Conservation (phyloP, 2,329 filamentous ascomycete genomes). For the Erysiphe pulchra region DNA sequence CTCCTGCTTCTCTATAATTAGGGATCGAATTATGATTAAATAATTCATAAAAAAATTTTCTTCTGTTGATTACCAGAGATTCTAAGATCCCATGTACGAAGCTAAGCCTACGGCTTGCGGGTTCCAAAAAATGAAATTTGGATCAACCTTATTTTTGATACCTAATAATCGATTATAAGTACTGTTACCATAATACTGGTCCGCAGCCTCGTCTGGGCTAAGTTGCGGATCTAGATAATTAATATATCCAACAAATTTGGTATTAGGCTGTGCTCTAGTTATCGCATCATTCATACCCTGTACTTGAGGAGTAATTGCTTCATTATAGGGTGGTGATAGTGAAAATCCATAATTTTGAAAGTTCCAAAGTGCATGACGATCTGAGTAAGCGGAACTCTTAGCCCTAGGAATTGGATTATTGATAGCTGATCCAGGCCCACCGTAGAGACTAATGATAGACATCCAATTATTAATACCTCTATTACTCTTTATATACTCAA, state of each 20-base stretch:
- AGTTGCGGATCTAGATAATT: slow-evolving; percentile 9
- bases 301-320: slow-evolving; percentile 1
- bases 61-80: no score
- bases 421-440: slow-evolving; percentile 4
- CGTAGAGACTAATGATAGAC: slow-evolving; percentile 8
- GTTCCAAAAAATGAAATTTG: slow-evolving; percentile 7
- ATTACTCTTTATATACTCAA: background rate
- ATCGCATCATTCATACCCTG: slow-evolving; percentile 6
- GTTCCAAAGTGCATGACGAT: slow-evolving; percentile 5
- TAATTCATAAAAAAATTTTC: no score
- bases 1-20: no score
- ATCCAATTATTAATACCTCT: slow-evolving; percentile 4
- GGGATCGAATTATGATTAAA: no score
- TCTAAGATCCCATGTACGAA: no score
- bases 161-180: slow-evolving; percentile 6
- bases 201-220: slow-evolving; percentile 2
- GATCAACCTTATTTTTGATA: slow-evolving; percentile 6
- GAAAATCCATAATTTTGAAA: slow-evolving; percentile 3
- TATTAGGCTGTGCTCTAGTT: slow-evolving; percentile 5
- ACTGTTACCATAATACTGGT: slow-evolving; percentile 7
- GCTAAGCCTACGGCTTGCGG: slow-evolving; percentile 5
- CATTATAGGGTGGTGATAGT: slow-evolving; percentile 3
- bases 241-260: slow-evolving; percentile 7
- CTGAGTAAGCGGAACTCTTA: slow-evolving; percentile 4
- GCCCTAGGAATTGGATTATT: slow-evolving; percentile 3